Conservation (phyloP, 495 filamentous ascomycete genomes). For the Stereocaulon alpinum region DNA sequence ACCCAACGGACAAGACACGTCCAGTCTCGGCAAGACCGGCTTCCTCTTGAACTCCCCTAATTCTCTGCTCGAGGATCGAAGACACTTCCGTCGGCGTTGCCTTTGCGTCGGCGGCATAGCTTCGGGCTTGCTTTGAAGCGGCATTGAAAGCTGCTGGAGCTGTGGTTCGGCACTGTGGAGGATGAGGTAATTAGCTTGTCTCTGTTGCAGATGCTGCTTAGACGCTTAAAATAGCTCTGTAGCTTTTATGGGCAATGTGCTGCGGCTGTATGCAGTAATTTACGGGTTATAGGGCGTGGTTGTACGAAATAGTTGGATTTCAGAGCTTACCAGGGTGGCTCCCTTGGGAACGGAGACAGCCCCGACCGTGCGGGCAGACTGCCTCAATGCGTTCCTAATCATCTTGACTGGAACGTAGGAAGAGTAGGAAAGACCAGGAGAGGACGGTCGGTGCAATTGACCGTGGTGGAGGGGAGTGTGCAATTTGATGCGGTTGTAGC, state of each 20-base stretch:
- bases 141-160: constrained; percentile 64
- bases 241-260: neutral
- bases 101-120: constrained; percentile 90
- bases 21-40: constrained; percentile 94
- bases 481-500: neutral
- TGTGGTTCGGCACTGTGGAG: constrained; percentile 68
- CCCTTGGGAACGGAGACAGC: constrained; percentile 83
- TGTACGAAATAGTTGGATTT: constrained; percentile 27
- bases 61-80: constrained; percentile 97
- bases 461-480: neutral
- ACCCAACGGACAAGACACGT: constrained; percentile 98
- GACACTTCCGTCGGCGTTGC: constrained; percentile 95
- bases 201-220: neutral
- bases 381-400: constrained; percentile 97
- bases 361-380: constrained; percentile 86
- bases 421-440: constrained; percentile 9
- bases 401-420: constrained; percentile 52
- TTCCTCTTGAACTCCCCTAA: constrained; percentile 96
- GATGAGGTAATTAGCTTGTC: constrained; percentile 31
- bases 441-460: constrained; percentile 15
- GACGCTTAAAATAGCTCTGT: neutral
- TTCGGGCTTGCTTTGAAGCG: constrained; percentile 67
- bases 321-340: constrained; percentile 78
- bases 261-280: neutral
- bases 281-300: neutral